Base-by-base conservation (phyloP, 2,329 filamentous ascomycete genomes). In the Epichloe coenophiala region DNA sequence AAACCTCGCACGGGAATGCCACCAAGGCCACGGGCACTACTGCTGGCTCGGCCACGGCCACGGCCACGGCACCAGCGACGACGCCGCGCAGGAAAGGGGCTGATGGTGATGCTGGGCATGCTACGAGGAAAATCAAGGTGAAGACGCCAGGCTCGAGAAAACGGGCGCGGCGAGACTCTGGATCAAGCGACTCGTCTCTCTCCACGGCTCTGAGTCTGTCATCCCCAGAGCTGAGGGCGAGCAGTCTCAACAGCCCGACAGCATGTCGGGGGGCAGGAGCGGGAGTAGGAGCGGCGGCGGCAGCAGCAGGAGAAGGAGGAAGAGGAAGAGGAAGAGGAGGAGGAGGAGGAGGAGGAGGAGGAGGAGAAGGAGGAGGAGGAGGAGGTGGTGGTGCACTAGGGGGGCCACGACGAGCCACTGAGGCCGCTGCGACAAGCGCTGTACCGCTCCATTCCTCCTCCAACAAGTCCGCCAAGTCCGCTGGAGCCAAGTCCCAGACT, bases 111-210 rank as follows among this genome's bases (percentile, higher is more conserved):
- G 49, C 33, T n/a, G 38, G 38, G 38, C 12, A 21, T 15, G 15
- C 47, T 8, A 43, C 33, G 37, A 36, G 41, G 45, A 55, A 57
- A 37, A 58, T 54, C 50, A 61, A 60, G 31, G 56, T 62, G 19
- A 59, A 63, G 53, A 71, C 68, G 31, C 67, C 68, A n/a, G 46
- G 51, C 35, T 64, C 65, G 50, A 61, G 64, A 23, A 66, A 59
- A 61, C 61, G 63, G 50, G 55, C 55, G 27, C 60, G 68, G 41
- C 60, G 65, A 37, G 63, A 63, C 51, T 71, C 68, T 36, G 65
- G 58, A 33, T 67, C 65, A 7, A 71, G 68, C 60, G 67, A 69
- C 56, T 71, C 69, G 19, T 71, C 69, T n/a, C 63, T 71, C 27
- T 70, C 68, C 17, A 67, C 67, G 17, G 61, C 60, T 42, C 60